These are phyloP conservation scores for Atkinsonella hypoxylon DNA, from an alignment of 2,329 filamentous ascomycete species.

Conservation along the genomic window DNA sequence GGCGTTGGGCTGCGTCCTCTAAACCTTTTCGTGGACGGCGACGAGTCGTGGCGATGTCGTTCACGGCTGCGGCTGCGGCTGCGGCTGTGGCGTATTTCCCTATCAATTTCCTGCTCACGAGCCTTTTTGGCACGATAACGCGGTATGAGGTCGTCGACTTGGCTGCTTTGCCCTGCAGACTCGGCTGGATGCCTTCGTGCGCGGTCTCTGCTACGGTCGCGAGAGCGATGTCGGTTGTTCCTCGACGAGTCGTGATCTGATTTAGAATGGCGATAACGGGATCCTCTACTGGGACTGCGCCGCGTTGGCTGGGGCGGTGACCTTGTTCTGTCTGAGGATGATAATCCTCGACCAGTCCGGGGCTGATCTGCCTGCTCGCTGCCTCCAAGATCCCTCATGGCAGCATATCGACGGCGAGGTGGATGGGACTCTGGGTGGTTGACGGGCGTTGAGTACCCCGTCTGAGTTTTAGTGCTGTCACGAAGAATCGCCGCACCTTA, in stretches of 20 bases:
- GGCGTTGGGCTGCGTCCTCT: constrained; percentile 30
- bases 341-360: constrained; percentile 23
- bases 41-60: constrained; percentile 21
- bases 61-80: constrained; percentile 25
- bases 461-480: constrained; percentile 28
- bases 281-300: constrained; percentile 17
- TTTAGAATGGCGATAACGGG: constrained; percentile 22
- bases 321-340: constrained; percentile 19
- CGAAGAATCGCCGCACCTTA: constrained; percentile 28
- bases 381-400: constrained; percentile 28
- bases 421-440: constrained; percentile 20
- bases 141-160: constrained; percentile 26
- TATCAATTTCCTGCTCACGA: constrained; percentile 18
- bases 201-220: constrained; percentile 26
- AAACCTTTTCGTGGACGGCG: constrained; percentile 28
- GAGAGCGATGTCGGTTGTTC: constrained; percentile 26
- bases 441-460: constrained; percentile 16
- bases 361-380: constrained; percentile 24
- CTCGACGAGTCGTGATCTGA: constrained; percentile 18
- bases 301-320: constrained; percentile 21
- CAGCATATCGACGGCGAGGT: constrained; percentile 26
- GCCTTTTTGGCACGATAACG: constrained; percentile 23
- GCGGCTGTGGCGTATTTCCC: constrained; percentile 22
- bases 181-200: constrained; percentile 15
- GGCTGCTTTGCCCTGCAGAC: constrained; percentile 16